Evolutionary conservation across 495 filamentous ascomycete genomes (phyloP).

Genomic region (Penicillium daleae): DNA sequence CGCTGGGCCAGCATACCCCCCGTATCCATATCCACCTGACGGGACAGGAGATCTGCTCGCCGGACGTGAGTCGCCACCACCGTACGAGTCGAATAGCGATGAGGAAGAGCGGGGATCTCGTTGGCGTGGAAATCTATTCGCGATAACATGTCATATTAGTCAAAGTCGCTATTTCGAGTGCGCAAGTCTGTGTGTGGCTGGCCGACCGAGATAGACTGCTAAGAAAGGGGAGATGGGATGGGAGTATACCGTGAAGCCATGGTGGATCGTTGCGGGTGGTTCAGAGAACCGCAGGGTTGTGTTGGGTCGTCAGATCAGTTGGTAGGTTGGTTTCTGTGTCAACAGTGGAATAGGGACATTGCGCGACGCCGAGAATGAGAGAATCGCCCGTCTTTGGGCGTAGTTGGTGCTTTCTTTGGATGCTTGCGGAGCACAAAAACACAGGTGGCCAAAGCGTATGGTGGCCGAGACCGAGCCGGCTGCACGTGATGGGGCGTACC

Average conservation of each 20-base stretch:
- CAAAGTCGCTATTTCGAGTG: not conserved
- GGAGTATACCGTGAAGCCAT: slow-evolving; percentile 41
- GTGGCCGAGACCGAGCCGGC: slow-evolving; percentile 11
- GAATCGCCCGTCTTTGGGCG: slow-evolving; percentile 1
- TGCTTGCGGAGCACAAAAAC: slow-evolving; percentile 33
- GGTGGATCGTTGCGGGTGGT: slow-evolving; percentile 1
- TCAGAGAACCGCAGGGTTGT: slow-evolving; percentile 10
- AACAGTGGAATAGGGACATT: slow-evolving; percentile 14
- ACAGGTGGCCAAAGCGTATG: slow-evolving; percentile 36
- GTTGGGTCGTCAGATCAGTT: not conserved
- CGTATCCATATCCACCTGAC: slow-evolving; percentile 54
- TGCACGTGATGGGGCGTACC: slow-evolving; percentile 27
- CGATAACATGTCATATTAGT: not conserved
- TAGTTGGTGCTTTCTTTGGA: slow-evolving; percentile 17
- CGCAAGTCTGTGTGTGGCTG: not conserved
- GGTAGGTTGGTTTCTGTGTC: not conserved
- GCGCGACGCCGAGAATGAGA: slow-evolving; percentile 4
- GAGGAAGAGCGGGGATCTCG: slow-evolving; percentile 82
- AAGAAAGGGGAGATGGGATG: slow-evolving; percentile 12
- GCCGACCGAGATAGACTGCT: not conserved
- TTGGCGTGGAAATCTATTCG: slow-evolving; percentile 64
- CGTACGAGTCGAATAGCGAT: slow-evolving; percentile 87
- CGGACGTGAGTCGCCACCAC: slow-evolving; percentile 60
- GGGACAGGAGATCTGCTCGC: slow-evolving; percentile 56
- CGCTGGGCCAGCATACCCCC: slow-evolving; percentile 62